Percentiles rank a stretch among this genome's conserved stretches.
phyloP scores from a whole-genome alignment of 2,329 filamentous ascomycete species.

The Aspergillus oerlinghausenensis region DNA sequence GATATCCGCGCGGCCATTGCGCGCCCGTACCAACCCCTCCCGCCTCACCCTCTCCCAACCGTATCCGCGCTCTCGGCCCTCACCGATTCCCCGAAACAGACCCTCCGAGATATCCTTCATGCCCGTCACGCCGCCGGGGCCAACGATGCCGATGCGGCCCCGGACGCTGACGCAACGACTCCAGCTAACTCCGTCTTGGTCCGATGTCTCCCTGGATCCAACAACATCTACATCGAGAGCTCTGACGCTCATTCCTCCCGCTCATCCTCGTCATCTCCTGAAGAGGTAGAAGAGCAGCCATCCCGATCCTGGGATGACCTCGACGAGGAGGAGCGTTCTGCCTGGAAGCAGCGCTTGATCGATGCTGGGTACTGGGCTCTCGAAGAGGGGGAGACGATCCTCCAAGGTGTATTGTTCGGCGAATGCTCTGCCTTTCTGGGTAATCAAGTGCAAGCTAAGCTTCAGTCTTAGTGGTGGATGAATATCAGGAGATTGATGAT shows the following conservation, averaged over 20 bases:
- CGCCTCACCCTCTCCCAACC: slow-evolving; percentile 12
- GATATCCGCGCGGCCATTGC: slow-evolving; percentile 41
- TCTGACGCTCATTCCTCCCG: background rate
- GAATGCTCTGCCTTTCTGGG: slow-evolving; percentile 36
- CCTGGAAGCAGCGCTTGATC: slow-evolving; percentile 66
- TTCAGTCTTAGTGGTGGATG: background rate
- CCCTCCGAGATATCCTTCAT: slow-evolving; percentile 2
- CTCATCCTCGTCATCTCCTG: slow-evolving; percentile 2
- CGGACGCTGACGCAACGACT: slow-evolving; percentile 1
- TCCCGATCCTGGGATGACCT: slow-evolving; percentile 65
- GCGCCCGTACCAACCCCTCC: slow-evolving; percentile 34
- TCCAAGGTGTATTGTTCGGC: slow-evolving; percentile 73
- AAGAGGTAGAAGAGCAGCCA: slow-evolving; percentile 8
- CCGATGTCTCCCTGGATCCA: background rate
- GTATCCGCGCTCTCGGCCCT: background rate
- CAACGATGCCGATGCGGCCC: background rate
- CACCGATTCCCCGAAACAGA: slow-evolving; percentile 2
- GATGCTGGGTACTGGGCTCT: slow-evolving; percentile 75
- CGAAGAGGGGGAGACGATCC: slow-evolving; percentile 69
- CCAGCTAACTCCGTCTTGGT: slow-evolving; percentile 1
- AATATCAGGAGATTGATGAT: background rate
- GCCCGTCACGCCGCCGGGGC: background rate
- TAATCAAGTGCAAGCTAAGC: background rate
- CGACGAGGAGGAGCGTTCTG: slow-evolving; percentile 54
- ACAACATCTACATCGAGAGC: background rate